phyloP scores from a whole-genome alignment of 345 rosid species.

The Boechera retrofracta region DNA sequence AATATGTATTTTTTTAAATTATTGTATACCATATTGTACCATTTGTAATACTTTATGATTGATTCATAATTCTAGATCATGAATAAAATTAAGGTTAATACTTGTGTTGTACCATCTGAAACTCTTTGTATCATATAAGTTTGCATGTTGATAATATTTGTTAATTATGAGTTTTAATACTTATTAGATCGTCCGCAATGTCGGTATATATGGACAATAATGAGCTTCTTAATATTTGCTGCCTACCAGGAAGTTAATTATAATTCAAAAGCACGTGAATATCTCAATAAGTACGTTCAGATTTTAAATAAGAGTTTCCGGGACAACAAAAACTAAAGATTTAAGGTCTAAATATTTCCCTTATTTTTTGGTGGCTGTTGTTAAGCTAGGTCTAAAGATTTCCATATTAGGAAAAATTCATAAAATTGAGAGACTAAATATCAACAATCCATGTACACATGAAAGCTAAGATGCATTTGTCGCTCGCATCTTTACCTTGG shows the following conservation, averaged over 20 bases:
- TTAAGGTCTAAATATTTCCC: not conserved
- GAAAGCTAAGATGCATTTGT: no score
- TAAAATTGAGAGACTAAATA: no score
- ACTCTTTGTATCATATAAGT: conserved; percentile 26
- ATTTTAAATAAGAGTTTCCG: not conserved
- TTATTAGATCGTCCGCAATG: not conserved
- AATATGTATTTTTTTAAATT: conserved; percentile 17
- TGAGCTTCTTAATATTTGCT: conserved; percentile 13
- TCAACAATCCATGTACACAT: no score
- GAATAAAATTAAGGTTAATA: conserved; percentile 28
- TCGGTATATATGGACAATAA: not conserved
- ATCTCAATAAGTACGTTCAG: not conserved
- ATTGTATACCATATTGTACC: not conserved
- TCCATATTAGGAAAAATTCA: no score
- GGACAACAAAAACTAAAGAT: not conserved
- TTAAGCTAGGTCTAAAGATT: no score
- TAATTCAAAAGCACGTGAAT: not conserved
- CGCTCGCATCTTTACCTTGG: no score
- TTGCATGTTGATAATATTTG: conserved; percentile 6
- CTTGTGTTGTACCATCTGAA: conserved; percentile 9
- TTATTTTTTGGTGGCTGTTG: no score
- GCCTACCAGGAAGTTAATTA: not conserved
- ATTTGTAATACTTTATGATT: conserved; percentile 30
- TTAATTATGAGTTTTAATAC: not conserved
- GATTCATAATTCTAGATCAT: conserved; percentile 40